Evolutionary conservation across 495 filamentous ascomycete species (phyloP).

Genomic region (Annulohypoxylon moriforme): DNA sequence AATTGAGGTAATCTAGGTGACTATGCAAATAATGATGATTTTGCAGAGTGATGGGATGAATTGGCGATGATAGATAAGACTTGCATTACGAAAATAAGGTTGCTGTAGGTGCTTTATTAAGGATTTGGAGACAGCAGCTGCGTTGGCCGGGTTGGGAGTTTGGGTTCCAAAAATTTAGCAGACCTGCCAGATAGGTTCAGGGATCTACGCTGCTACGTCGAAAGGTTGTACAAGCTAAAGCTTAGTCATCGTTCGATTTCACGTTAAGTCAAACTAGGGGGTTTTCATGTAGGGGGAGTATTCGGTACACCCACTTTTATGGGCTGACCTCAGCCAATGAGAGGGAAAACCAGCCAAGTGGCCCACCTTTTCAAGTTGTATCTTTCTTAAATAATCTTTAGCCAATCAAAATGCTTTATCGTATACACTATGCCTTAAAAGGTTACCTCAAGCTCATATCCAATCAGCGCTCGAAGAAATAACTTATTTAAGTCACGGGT

Average conservation of each 20-base stretch:
- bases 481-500: too few relatives aligned
- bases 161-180: constrained; percentile 15
- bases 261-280: too few relatives aligned
- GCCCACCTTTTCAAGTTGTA: too few relatives aligned
- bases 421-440: too few relatives aligned
- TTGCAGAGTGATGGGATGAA: constrained; percentile 7
- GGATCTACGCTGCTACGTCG: constrained; percentile 2
- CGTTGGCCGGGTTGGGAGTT: constrained; percentile 1
- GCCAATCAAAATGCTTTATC: too few relatives aligned
- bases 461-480: too few relatives aligned
- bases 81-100: constrained; percentile 1
- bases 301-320: too few relatives aligned
- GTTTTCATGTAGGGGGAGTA: too few relatives aligned
- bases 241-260: constrained; percentile 39
- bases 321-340: too few relatives aligned
- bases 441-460: too few relatives aligned
- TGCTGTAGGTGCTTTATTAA: background rate
- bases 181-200: background rate
- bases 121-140: background rate
- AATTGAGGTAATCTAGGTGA: background rate
- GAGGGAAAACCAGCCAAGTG: too few relatives aligned
- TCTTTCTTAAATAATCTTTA: too few relatives aligned
- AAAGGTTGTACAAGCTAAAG: constrained; percentile 11
- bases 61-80: background rate
- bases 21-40: constrained; percentile 3